A percentile compares a stretch with the other conserved stretches of the same genome.
These are phyloP conservation scores for Cladosporium sp. DNA, from an alignment of 2,329 filamentous ascomycete species.

Conservation along the genomic window DNA sequence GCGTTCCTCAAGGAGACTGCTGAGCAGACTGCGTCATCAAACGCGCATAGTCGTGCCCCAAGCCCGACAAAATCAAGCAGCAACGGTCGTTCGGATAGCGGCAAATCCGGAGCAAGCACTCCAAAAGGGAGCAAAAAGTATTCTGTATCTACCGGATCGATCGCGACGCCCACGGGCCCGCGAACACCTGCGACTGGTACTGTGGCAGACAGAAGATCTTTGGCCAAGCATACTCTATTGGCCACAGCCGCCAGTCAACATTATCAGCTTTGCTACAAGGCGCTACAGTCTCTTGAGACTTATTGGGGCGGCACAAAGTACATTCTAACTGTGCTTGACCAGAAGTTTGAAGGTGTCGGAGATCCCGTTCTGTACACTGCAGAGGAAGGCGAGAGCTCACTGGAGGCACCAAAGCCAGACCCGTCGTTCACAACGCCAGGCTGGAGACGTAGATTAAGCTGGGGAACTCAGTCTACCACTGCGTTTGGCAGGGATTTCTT, in stretches of 20 bases:
- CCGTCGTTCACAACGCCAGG: conserved; percentile 46
- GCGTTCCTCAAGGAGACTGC: conserved; percentile 81
- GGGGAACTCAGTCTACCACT: conserved; percentile 25
- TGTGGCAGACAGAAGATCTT: conserved; percentile 29
- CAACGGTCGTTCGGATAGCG: conserved; percentile 37
- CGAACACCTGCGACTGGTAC: conserved; percentile 10
- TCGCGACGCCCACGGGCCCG: conserved; percentile 13
- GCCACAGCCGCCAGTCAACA: conserved; percentile 79
- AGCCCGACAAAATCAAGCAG: conserved; percentile 36
- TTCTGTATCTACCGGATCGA: conserved; percentile 5
- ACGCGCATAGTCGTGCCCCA: conserved; percentile 48
- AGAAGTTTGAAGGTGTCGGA: conserved; percentile 80
- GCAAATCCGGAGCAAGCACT: conserved; percentile 16
- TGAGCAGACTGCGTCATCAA: conserved; percentile 58
- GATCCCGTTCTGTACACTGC: conserved; percentile 61
- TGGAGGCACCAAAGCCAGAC: conserved; percentile 45
- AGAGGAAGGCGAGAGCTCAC: conserved; percentile 72
- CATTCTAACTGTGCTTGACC: conserved; percentile 77
- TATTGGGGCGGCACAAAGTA: conserved; percentile 87
- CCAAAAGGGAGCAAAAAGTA: conserved; percentile 24
- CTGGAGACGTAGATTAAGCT: conserved; percentile 44
- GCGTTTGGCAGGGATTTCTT: conserved; percentile 10
- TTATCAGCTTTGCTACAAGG: conserved; percentile 81
- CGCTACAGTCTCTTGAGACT: conserved; percentile 68
- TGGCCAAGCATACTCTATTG: conserved; percentile 65